Base-by-base conservation (phyloP, 352 stramenopile genomes). In the Phytophthora syringae region DNA sequence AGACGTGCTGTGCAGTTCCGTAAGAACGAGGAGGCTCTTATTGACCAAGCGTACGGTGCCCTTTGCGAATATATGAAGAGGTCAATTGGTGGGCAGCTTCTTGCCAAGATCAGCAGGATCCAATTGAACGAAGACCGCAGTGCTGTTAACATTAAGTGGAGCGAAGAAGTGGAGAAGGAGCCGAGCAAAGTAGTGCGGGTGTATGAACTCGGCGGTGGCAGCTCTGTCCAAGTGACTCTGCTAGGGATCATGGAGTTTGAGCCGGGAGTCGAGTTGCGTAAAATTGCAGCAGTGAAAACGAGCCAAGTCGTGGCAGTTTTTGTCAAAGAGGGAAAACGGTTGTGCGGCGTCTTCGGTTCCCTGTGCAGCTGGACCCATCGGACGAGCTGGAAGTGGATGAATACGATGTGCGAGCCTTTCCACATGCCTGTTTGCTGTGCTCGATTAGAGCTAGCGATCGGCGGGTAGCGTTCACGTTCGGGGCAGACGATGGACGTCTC, bases 211-310 rank as follows among this genome's bases (percentile, higher is more conserved):
- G 3, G 9, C 5, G 28, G n/a, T 22, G 27, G 15, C 28, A 51
- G 20, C 11, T 20, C 39, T 54, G 22, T 22, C 9, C 24, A 50
- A 34, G 10, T 55, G 11, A 34, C 50, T 1, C 5, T 24, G 6
- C 7, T 75, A 16, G 67, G 67, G 7, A 61, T 6, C 7, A 9
- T 64, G 16, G 52, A 75, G n/a, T 51, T 69, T 55, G 62, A 64
- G n/a, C 30, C 51, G 0, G 62, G 52, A 0, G 20, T 32, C 1
- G n/a, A 64, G 30, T 4, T 75, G 10, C 27, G 30, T 7, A 53
- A 68, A 27, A 6, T 68, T 6, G 32, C 39, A 5, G 55, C 55
- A 4, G 62, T 72, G 43, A 71, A 64, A 36, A 22, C 15, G 18
- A 32, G 21, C 1, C 37, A 52, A 13, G 15, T 56, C 2, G 24